These are phyloP conservation scores for Colletotrichum tofieldiae DNA, from an alignment of 2,329 filamentous ascomycete species.

Conservation along the genomic window DNA sequence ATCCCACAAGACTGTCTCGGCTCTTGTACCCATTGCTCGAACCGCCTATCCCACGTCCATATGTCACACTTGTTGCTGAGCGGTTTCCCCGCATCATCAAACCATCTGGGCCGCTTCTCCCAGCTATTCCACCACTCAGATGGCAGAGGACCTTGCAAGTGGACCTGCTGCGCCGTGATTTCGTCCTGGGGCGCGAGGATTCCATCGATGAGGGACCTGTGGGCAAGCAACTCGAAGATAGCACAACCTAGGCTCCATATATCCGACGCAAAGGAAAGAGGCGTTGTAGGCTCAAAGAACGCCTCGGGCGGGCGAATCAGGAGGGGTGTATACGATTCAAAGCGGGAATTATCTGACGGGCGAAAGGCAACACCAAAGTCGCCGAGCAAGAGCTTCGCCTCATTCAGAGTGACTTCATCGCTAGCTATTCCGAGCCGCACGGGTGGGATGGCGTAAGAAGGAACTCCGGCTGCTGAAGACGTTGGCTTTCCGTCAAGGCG, in stretches of 20 bases:
- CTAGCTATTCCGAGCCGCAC: constrained; percentile 54
- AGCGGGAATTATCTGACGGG: constrained; percentile 43
- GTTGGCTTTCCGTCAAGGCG: constrained; percentile 29
- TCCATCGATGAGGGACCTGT: constrained; percentile 50
- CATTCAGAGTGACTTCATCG: constrained; percentile 48
- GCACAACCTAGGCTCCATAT: constrained; percentile 52
- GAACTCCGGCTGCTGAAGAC: constrained; percentile 46
- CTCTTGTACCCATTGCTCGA: constrained; percentile 44
- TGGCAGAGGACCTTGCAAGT: constrained; percentile 50
- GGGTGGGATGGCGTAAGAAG: constrained; percentile 49
- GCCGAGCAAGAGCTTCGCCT: constrained; percentile 46
- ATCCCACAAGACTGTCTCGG: constrained; percentile 36
- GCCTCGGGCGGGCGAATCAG: constrained; percentile 54
- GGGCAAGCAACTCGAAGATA: constrained; percentile 50
- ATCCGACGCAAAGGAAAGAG: constrained; percentile 51
- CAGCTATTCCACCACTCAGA: constrained; percentile 51
- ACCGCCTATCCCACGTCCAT: constrained; percentile 43
- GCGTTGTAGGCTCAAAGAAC: constrained; percentile 52
- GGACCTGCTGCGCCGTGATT: constrained; percentile 50
- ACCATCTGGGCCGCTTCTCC: constrained; percentile 43
- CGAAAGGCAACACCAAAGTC: constrained; percentile 58
- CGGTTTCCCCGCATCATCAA: constrained; percentile 33
- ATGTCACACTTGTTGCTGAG: constrained; percentile 39
- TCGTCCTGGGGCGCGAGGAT: constrained; percentile 48
- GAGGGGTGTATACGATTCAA: constrained; percentile 51